Base-by-base conservation (phyloP, 2,329 filamentous ascomycete genomes). In the Talaromyces sp. region DNA sequence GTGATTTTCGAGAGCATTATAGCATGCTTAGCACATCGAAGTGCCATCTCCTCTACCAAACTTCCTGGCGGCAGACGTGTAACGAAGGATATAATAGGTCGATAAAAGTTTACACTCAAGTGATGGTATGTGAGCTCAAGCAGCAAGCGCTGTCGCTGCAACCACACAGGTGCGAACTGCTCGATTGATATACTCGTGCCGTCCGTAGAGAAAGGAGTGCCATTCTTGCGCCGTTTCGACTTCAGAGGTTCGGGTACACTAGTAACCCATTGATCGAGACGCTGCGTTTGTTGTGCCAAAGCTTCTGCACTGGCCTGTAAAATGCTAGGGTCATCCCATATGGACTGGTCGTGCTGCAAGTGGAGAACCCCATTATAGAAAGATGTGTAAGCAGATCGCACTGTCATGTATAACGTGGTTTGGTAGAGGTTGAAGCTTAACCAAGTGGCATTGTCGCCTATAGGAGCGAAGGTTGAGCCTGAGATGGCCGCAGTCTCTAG, bases 101-200 rank as follows among this genome's bases (percentile, higher is more conserved):
- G 41, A 39, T 59, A 64, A 16, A 52, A 4, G 13, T 64, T 50
- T 16, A 64, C 35, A n/a, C 41, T 19, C 10, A 64, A 56, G n/a
- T 64, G 54, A 54, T 64, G 62, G 22, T 64, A 64, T 14, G 62
- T 59, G 13, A 50, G 35, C 27, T 64, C 62, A n/a, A 64, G 43
- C n/a, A 64, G 22, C 19, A 64, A 19, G 9, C 62, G 62, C 35
- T 64, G 62, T 60, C 62, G n/a, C 13, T 64, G 62, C 8, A 64
- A 24, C 62, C 62, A 64, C 9, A 31, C 13, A 1, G 62, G 62
- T 9, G 43, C 54, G 43, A 64, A 64, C 33, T 64, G 62, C 43
- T 64, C 62, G 33, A 64, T 52, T 19, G 10, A 24, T 33, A 31
- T 54, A 13, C 11, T 6, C 24, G 54, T 35, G 13, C 27, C 19